Percentiles rank a stretch among this genome's conserved stretches.
These are phyloP conservation scores for Auriculariales sp. DNA, from an alignment of 768 basidiomycete genomes.

Conservation along the genomic window DNA sequence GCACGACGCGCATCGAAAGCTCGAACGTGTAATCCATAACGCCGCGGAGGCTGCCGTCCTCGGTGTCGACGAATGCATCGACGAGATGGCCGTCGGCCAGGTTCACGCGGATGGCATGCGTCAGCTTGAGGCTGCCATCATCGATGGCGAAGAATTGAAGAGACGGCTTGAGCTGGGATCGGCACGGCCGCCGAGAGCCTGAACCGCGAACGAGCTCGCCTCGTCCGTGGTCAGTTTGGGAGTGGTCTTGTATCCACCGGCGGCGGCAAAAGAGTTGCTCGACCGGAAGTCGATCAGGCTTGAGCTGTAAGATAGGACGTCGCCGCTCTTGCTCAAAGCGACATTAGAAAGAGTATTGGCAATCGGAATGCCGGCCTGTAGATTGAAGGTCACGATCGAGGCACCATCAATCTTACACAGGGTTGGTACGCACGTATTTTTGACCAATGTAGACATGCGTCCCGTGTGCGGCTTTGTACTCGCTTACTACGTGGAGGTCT, in stretches of 20 bases:
- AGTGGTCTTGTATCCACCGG: constrained; percentile 16
- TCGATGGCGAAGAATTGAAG: constrained; percentile 27
- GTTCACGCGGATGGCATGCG: constrained; percentile 28
- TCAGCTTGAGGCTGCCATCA: constrained; percentile 24
- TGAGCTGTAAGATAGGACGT: constrained; percentile 28
- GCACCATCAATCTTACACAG: no score
- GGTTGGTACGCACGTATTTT: neutral
- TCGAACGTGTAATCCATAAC: constrained; percentile 37
- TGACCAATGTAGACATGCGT: neutral
- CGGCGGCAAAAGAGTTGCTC: constrained; percentile 17
- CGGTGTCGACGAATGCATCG: constrained; percentile 45
- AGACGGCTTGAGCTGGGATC: constrained; percentile 25
- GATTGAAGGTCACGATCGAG: neutral
- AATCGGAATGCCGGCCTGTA: constrained; percentile 20
- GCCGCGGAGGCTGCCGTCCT: constrained; percentile 35
- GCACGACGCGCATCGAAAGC: constrained; percentile 33
- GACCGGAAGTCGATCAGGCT: constrained; percentile 29
- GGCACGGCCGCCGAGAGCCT: constrained; percentile 23
- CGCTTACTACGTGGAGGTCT: neutral
- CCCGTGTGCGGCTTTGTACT: neutral
- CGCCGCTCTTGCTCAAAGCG: constrained; percentile 25
- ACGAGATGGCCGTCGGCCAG: constrained; percentile 32
- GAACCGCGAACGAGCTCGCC: constrained; percentile 25
- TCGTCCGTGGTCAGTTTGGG: constrained; percentile 22
- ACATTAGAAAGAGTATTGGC: constrained; percentile 30